Base-by-base conservation (phyloP, 108 stramenopile genomes). In the Fragilariopsis cylindrus region DNA sequence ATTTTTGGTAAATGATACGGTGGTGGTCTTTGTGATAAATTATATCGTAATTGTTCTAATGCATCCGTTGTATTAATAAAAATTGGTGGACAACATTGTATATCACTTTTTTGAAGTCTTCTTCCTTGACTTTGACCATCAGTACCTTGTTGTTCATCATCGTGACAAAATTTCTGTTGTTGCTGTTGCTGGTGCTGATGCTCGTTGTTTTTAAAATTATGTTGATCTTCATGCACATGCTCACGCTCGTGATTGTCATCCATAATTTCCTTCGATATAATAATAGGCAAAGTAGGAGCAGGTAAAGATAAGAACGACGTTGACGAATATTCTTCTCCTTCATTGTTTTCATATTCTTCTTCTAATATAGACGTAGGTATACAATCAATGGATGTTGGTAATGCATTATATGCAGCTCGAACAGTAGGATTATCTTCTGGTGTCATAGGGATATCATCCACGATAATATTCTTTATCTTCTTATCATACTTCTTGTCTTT, bases 1-100 rank as follows among this genome's bases (percentile, higher is more conserved):
- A 88, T 49, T 21, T 40, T 43, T n/a, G 62, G 62, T n/a, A 45
- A 13, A n/a, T 40, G 40, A n/a, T 47, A 43, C 2, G 62, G 62
- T 12, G 44, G 62, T 45, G 62, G 43, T 45, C 62, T 45, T 15
- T 9, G 62, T 8, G 42, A 63, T 12, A 63, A n/a, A 13, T 63
- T 43, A 68, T 57, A 19, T 66, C 49, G 45, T 47, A 49, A 21
- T 19, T 40, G 42, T 40, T 67, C 42, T 45, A 18, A 30, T 19
- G 7, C 42, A 16, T 64, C 55, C 39, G 6, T 43, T n/a, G 63
- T 60, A 47, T 68, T 48, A 2, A 76, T 57, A 15, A 68, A 58
- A 5, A 19, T 46, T 4, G 67, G 67, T 1, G 71, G 18, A 30
- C 30, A 30, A 30, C 30, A 30, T 30, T 30, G 30, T 30, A 30